Evolutionary conservation across 2,329 filamentous ascomycete species (phyloP).

Genomic region (Phaeosphaeriaceae sp.): DNA sequence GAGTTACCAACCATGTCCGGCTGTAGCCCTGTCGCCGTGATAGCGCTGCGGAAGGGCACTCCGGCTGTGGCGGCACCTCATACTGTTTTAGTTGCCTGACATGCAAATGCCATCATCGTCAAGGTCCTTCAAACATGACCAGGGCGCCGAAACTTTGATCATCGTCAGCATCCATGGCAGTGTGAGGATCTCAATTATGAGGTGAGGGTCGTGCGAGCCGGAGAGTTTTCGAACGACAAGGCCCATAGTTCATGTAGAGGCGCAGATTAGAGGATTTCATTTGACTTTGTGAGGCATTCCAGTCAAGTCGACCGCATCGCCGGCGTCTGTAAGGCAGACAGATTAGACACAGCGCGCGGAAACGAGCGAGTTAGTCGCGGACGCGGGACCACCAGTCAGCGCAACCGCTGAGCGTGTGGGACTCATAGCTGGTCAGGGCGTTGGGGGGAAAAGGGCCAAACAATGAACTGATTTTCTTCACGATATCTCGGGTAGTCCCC

Average conservation of each 20-base stretch:
- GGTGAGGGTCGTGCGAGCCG: neutral
- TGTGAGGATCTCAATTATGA: neutral
- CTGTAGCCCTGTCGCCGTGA: conserved; percentile 12
- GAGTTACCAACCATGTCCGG: neutral
- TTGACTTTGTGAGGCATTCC: neutral
- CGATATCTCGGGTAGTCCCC: conserved; percentile 8
- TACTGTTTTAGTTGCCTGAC: conserved; percentile 1
- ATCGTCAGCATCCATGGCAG: conserved; percentile 1
- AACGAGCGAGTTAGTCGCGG: neutral
- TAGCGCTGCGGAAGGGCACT: conserved; percentile 4
- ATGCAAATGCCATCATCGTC: conserved; percentile 10
- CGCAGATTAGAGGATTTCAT: neutral
- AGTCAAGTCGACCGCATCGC: neutral
- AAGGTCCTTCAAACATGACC: neutral
- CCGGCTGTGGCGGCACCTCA: conserved; percentile 13
- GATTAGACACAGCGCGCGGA: conserved; percentile 1
- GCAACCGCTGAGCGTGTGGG: neutral
- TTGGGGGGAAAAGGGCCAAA: conserved; percentile 1
- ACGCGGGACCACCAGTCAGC: neutral
- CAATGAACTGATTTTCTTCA: conserved; percentile 9
- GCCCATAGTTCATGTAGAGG: neutral
- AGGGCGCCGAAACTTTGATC: neutral
- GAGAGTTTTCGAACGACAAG: neutral
- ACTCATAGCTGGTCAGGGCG: neutral
- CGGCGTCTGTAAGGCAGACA: too few species aligned